phyloP scores from a whole-genome alignment of 202 grass and related monocot genomes.

The Carex sylvatica region DNA sequence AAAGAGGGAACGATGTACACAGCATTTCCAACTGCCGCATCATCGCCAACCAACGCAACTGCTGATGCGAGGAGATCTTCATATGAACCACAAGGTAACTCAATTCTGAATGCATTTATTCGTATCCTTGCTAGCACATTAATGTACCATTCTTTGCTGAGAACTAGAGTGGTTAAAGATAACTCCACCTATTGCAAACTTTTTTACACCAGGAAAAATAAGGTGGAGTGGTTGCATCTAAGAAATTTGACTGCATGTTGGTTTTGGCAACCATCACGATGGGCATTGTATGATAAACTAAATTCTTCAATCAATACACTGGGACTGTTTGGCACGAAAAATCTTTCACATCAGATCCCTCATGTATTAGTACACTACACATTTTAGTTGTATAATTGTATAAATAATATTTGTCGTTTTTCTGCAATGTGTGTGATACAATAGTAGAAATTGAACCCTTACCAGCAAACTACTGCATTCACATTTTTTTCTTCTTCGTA shows the following conservation, averaged over 20 bases:
- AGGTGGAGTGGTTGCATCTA: not conserved
- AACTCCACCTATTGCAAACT: not conserved
- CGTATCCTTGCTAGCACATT: constrained; percentile 84
- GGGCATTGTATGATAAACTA: too few relatives aligned
- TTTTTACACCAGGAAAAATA: not conserved
- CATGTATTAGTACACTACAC: not conserved
- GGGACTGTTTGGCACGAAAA: not conserved
- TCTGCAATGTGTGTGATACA: not conserved
- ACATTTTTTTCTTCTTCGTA: not conserved
- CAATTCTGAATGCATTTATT: constrained; percentile 90
- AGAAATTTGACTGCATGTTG: not conserved
- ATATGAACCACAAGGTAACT: constrained; percentile 66
- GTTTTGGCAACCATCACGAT: too few relatives aligned
- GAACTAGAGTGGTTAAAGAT: constrained; percentile 78
- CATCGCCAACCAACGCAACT: constrained; percentile 41
- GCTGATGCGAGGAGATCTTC: constrained; percentile 74
- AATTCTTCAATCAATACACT: not conserved
- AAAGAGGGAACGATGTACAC: constrained; percentile 90
- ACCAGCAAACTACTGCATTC: not conserved
- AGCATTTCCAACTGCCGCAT: constrained; percentile 81
- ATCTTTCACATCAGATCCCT: too few relatives aligned
- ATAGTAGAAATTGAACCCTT: constrained; percentile 2
- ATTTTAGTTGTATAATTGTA: too few relatives aligned
- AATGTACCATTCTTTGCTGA: constrained; percentile 87
- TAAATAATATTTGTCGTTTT: not conserved